Base-by-base conservation (phyloP, 495 filamentous ascomycete genomes). In the Aspergillus panamensis region DNA sequence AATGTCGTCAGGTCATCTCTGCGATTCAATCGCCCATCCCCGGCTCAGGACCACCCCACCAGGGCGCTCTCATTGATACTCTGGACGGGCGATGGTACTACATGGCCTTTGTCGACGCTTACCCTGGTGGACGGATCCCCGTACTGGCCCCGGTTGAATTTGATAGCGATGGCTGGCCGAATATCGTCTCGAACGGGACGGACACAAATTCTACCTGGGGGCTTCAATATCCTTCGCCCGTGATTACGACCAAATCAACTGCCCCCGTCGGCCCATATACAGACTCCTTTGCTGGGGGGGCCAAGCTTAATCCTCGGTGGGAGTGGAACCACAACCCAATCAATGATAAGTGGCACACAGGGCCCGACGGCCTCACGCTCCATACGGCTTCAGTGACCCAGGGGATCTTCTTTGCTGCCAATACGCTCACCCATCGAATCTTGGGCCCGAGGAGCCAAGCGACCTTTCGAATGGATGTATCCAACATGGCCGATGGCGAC, bases 311-410 rank as follows among this genome's bases (percentile, higher is more conserved):
- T 6, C 64, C 71, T 0, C 66, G 74, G 30, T 84, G 81, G 81
- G 82, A 86, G 60, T 86, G 83, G 82, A 86, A 86, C 61, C 82
- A 84, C 43, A 83, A 84, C 54, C 82, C 82, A 0, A 79, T 84
- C 37, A 66, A 57, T 17, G 53, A 50, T 30, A 65, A 66, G 48
- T 75, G 55, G 54, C 55, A 43, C 9, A 33, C 70, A 8, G 51
- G 53, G 1, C 13, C 33, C 30, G 66, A 66, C 31, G 73, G 70
- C 0, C 51, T 86, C 7, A 70, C 66, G 3, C 65, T 86, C n/a
- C 56, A 59, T 16, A 80, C 81, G 1, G 79, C 77, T 9, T 76
- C 75, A 1, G 72, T 84, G 3, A 85, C 82, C 8, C 66, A 65
- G 39, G 79, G 83, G 51, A 53, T 85, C 16, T 84, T 77, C 59